These are phyloP conservation scores for Solanum neorickii DNA, from an alignment of 257 asterid genomes.

Conservation along the genomic window DNA sequence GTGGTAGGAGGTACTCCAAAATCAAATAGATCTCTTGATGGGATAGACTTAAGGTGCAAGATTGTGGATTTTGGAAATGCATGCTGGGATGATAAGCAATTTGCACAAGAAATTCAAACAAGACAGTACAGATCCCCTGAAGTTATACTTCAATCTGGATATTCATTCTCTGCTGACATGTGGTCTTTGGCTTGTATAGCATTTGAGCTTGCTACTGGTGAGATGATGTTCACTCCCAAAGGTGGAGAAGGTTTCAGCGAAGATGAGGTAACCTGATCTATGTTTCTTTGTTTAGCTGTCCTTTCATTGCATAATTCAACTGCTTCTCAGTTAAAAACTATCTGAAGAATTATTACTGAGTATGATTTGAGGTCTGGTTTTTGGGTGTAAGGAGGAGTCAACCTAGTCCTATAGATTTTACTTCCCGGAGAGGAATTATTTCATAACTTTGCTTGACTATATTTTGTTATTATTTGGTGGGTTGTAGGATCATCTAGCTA, in stretches of 20 bases:
- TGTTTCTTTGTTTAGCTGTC: neutral
- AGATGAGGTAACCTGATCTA: slow-evolving; percentile 62
- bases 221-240: slow-evolving; percentile 94
- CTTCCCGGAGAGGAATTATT: neutral
- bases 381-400: neutral
- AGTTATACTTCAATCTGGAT: slow-evolving; percentile 75
- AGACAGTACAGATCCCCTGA: slow-evolving; percentile 99
- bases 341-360: no score
- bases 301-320: neutral
- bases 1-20: slow-evolving; percentile 40
- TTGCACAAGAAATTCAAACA: slow-evolving; percentile 92
- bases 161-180: slow-evolving; percentile 84
- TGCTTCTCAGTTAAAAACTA: neutral
- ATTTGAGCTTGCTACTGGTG: slow-evolving; percentile 97
- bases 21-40: slow-evolving; percentile 69
- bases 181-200: slow-evolving; percentile 99
- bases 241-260: slow-evolving; percentile 80
- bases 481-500: slow-evolving; percentile 88
- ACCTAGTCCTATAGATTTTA: neutral
- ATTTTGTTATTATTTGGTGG: neutral
- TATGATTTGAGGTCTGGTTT: neutral
- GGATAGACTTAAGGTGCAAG: slow-evolving; percentile 76
- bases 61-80: slow-evolving; percentile 99
- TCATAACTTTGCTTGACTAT: neutral
- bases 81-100: slow-evolving; percentile 77